These are phyloP conservation scores for Pseudogymnoascus destructans DNA, from an alignment of 2,329 filamentous ascomycete species.

Conservation along the genomic window DNA sequence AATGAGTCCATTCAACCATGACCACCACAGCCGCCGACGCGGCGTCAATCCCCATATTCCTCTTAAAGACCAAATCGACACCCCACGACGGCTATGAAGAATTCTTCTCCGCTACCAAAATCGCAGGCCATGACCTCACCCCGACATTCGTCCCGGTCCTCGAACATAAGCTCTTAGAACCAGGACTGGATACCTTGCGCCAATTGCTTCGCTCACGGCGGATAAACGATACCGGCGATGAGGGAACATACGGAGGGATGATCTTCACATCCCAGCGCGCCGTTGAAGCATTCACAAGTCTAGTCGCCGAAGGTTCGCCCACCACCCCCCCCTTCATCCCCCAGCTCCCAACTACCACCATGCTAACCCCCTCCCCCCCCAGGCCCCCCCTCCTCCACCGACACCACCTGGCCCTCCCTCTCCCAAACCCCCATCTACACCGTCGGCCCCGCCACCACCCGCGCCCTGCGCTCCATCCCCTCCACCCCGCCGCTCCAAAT, in stretches of 20 bases:
- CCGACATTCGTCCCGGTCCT: slow-evolving; percentile 66
- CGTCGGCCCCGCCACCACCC: slow-evolving; percentile 68
- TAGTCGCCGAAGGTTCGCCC: slow-evolving; percentile 37
- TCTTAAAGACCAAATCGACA: slow-evolving; percentile 65
- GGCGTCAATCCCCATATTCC: slow-evolving; percentile 44
- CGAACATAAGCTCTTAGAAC: slow-evolving; percentile 52
- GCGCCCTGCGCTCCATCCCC: slow-evolving; percentile 49
- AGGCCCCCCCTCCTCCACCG: neutral
- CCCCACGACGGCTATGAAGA: slow-evolving; percentile 63
- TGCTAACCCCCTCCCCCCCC: neutral
- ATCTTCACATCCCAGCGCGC: slow-evolving; percentile 77
- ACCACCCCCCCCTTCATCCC: neutral
- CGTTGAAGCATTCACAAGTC: slow-evolving; percentile 59
- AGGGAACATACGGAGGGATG: slow-evolving; percentile 53
- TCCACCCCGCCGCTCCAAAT: slow-evolving; percentile 44
- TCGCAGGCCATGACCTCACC: slow-evolving; percentile 35
- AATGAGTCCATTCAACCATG: slow-evolving; percentile 13
- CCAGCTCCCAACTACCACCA: neutral
- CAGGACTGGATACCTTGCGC: slow-evolving; percentile 41
- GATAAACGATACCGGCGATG: slow-evolving; percentile 29
- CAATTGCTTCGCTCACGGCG: slow-evolving; percentile 33
- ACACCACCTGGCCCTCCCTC: slow-evolving; percentile 37
- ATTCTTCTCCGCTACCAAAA: slow-evolving; percentile 38
- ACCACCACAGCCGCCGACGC: slow-evolving; percentile 13
- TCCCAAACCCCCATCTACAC: slow-evolving; percentile 55